These are phyloP conservation scores for Xylaria sp. DNA, from an alignment of 2,329 filamentous ascomycete genomes.

Conservation along the genomic window DNA sequence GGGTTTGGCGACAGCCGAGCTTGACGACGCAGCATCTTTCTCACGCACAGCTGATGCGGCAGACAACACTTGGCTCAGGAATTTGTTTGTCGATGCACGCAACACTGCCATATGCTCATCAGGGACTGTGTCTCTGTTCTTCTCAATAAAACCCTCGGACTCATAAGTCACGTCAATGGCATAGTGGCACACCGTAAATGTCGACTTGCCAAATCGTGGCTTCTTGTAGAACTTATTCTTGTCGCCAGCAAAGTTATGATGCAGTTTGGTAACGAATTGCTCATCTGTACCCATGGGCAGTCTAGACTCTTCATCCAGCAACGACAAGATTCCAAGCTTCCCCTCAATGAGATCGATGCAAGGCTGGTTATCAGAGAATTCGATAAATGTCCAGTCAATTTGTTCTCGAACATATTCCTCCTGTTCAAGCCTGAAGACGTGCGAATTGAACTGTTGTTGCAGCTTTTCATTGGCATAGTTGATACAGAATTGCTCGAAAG, in stretches of 20 bases:
- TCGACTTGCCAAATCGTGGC: conserved; percentile 94
- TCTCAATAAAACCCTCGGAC: conserved; percentile 98
- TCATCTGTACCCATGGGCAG: conserved; percentile 98
- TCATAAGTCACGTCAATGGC: conserved; percentile 98
- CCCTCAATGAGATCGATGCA: conserved; percentile 99
- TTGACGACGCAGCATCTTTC: conserved; percentile 77
- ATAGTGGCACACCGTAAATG: conserved; percentile 98
- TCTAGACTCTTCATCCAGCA: conserved; percentile 95
- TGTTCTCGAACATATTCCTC: conserved; percentile 96
- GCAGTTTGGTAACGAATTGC: conserved; percentile 94
- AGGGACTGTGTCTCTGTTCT: conserved; percentile 98
- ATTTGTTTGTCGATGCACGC: conserved; percentile 82
- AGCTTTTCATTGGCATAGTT: conserved; percentile 99
- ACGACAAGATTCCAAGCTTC: conserved; percentile 90
- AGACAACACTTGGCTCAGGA: conserved; percentile 85
- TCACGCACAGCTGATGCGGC: conserved; percentile 89
- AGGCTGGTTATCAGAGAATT: conserved; percentile 98
- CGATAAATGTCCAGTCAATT: conserved; percentile 99
- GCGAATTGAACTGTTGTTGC: conserved; percentile 98
- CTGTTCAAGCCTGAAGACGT: conserved; percentile 98
- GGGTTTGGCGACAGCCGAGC: conserved; percentile 79
- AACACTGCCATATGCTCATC: conserved; percentile 98
- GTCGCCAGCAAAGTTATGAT: conserved; percentile 89
- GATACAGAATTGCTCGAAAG: conserved; percentile 99
- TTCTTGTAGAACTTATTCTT: conserved; percentile 99